These are phyloP conservation scores for Hymenoscyphus infarciens DNA, from an alignment of 2,329 filamentous ascomycete genomes.

Conservation along the genomic window DNA sequence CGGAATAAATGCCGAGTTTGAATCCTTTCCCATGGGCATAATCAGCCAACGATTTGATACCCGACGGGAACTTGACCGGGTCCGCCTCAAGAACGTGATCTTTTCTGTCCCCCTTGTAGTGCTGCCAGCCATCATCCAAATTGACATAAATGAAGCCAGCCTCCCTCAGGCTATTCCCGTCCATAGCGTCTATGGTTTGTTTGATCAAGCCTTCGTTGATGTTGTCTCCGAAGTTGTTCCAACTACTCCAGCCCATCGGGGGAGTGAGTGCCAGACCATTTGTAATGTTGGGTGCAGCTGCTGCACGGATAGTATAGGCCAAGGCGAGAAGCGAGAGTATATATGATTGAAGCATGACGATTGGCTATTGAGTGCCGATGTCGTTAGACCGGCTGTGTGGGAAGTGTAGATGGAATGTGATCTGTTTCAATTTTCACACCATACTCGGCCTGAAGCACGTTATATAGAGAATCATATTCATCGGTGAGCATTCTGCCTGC, in stretches of 20 bases:
- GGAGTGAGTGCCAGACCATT: conserved; percentile 39
- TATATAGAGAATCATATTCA: not conserved
- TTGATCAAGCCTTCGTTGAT: conserved; percentile 46
- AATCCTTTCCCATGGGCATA: conserved; percentile 53
- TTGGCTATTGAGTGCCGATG: not conserved
- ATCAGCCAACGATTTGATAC: conserved; percentile 52
- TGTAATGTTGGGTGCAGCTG: not conserved
- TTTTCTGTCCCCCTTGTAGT: conserved; percentile 37
- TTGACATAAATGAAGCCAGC: conserved; percentile 53
- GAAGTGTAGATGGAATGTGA: not conserved
- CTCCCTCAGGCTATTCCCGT: conserved; percentile 45
- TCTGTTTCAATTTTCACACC: not conserved
- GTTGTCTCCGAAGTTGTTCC: conserved; percentile 50
- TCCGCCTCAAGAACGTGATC: conserved; percentile 30
- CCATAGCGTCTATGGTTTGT: conserved; percentile 42
- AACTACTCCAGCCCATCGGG: conserved; percentile 50
- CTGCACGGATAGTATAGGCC: not conserved
- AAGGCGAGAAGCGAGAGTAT: not conserved
- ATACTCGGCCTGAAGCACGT: not conserved
- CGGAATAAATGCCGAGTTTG: conserved; percentile 58
- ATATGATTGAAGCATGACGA: not conserved
- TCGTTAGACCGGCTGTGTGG: not conserved
- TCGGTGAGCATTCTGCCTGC: not conserved
- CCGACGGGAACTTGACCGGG: conserved; percentile 51
- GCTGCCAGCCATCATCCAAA: conserved; percentile 59